phyloP scores from a whole-genome alignment of 768 basidiomycete species.

The Kwoniella sp. region DNA sequence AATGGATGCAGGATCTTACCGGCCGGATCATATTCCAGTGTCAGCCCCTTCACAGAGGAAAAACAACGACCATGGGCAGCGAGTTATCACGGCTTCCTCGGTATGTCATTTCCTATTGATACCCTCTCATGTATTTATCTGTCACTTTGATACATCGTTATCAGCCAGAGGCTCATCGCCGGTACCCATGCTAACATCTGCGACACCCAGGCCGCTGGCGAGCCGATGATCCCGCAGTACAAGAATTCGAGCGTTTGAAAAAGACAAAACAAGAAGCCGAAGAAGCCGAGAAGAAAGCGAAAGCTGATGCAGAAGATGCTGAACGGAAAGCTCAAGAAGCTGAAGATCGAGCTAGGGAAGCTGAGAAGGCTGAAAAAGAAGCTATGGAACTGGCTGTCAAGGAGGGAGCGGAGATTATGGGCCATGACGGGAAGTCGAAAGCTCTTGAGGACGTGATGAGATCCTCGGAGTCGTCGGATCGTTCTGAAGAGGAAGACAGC shows the following conservation, averaged over 20 bases:
- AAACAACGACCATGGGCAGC: conserved; percentile 45
- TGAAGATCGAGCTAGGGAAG: conserved; percentile 15
- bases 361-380: conserved; percentile 7
- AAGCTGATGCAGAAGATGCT: conserved; percentile 14
- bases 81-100: conserved; percentile 42
- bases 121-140: not conserved
- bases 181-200: too few species aligned
- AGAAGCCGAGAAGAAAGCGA: conserved; percentile 16
- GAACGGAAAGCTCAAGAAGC: conserved; percentile 12
- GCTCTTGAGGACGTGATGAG: not conserved
- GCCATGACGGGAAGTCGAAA: not conserved
- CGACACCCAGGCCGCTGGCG: conserved; percentile 35
- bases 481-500: not conserved
- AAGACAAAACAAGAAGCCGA: conserved; percentile 37
- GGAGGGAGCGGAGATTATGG: conserved; percentile 1
- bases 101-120: not conserved
- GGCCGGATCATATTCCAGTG: conserved; percentile 42
- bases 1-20: conserved; percentile 36
- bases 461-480: not conserved
- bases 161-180: too few species aligned
- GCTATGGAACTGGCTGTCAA: not conserved
- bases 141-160: not conserved
- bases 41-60: conserved; percentile 37
- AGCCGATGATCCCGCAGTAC: conserved; percentile 36
- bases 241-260: conserved; percentile 36